Conservation (phyloP, 179 eudicot species). For the Beta lomatogona region DNA sequence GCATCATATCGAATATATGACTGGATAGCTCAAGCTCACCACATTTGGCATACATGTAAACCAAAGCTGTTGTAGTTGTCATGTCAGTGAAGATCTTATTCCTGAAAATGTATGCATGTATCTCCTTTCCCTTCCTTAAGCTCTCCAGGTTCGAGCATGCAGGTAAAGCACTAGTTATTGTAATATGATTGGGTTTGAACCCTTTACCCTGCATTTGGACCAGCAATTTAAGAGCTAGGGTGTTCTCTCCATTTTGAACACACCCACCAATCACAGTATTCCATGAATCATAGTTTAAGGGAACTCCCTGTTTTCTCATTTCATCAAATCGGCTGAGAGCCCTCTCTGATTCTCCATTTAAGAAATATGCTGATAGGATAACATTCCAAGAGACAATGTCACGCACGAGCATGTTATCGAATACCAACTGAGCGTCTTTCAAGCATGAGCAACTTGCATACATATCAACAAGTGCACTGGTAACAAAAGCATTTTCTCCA, state of each 20-base stretch:
- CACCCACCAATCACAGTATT: conserved; percentile 74
- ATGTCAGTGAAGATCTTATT: conserved; percentile 48
- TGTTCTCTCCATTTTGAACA: conserved; percentile 49
- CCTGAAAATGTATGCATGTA: conserved; percentile 56
- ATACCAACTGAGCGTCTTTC: conserved; percentile 57
- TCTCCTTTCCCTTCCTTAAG: conserved; percentile 69
- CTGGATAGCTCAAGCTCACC: conserved; percentile 59
- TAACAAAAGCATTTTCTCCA: no score
- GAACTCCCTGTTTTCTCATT: conserved; percentile 45
- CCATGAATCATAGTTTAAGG: conserved; percentile 51
- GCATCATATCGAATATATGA: conserved; percentile 52
- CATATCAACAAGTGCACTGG: conserved; percentile 24
- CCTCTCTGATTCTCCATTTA: conserved; percentile 52
- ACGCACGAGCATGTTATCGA: conserved; percentile 43
- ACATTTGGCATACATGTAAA: conserved; percentile 77
- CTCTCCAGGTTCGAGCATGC: conserved; percentile 62
- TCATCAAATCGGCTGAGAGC: conserved; percentile 46
- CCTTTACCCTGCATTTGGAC: conserved; percentile 56
- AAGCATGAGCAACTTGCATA: conserved; percentile 70
- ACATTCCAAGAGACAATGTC: conserved; percentile 72
- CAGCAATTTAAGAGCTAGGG: conserved; percentile 52
- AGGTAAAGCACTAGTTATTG: conserved; percentile 61
- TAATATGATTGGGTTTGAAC: conserved; percentile 62
- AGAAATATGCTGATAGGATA: conserved; percentile 61
- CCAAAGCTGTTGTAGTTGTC: conserved; percentile 58